These are phyloP conservation scores for Hymenoscyphus fraxineus DNA, from an alignment of 2,329 filamentous ascomycete genomes.

Conservation along the genomic window DNA sequence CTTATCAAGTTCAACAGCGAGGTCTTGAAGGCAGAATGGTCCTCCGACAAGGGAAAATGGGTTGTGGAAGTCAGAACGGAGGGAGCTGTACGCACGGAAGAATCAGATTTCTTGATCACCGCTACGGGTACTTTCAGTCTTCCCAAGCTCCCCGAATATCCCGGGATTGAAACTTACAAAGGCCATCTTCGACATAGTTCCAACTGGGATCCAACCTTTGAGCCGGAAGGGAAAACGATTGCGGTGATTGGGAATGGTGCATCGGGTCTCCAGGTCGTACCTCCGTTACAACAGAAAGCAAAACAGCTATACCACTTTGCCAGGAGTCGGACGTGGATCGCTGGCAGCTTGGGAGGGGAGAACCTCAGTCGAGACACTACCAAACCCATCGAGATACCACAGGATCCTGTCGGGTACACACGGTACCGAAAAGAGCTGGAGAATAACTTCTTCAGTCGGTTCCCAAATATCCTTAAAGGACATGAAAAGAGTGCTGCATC, in stretches of 20 bases:
- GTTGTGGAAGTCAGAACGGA: slow-evolving; percentile 12
- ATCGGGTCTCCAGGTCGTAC: slow-evolving; percentile 50
- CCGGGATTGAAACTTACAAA: slow-evolving; percentile 47
- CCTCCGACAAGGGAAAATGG: slow-evolving; percentile 51
- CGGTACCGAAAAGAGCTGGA: slow-evolving; percentile 43
- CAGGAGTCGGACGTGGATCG: slow-evolving; percentile 63
- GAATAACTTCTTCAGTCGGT: slow-evolving; percentile 35
- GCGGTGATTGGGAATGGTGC: slow-evolving; percentile 51
- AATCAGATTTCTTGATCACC: slow-evolving; percentile 58
- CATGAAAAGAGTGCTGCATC: slow-evolving; percentile 44
- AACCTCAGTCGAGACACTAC: slow-evolving; percentile 37
- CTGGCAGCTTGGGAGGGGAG: slow-evolving; percentile 53
- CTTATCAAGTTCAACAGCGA: slow-evolving; percentile 51
- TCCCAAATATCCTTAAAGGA: slow-evolving; percentile 50
- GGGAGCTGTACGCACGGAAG: slow-evolving; percentile 37
- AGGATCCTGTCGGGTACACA: slow-evolving; percentile 37
- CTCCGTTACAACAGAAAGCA: slow-evolving; percentile 36
- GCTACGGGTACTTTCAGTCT: slow-evolving; percentile 65
- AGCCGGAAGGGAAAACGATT: slow-evolving; percentile 41
- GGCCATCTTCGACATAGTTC: slow-evolving; percentile 57
- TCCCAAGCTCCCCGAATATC: slow-evolving; percentile 60
- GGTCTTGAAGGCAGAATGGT: slow-evolving; percentile 56
- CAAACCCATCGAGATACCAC: slow-evolving; percentile 32
- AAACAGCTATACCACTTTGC: slow-evolving; percentile 33
- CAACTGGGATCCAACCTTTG: slow-evolving; percentile 53